Evolutionary conservation across 768 basidiomycete genomes (phyloP), one percentile per base, ranked within the genome.

Genomic region (Pleurotus citrinopileatus): DNA sequence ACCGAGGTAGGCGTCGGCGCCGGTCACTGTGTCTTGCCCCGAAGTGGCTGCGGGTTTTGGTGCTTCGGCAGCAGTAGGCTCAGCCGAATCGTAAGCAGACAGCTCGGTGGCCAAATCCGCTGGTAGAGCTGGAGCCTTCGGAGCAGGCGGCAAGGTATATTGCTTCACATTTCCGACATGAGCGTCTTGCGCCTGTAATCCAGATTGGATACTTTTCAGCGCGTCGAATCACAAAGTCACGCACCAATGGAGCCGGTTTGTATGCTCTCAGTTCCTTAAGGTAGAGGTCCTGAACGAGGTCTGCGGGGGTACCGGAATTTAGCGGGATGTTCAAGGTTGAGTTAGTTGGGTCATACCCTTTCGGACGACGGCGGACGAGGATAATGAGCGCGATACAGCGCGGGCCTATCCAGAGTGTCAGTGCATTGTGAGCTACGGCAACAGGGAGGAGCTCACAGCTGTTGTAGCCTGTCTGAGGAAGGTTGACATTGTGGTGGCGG

Each of bases 261-360:
- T 95, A 98, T 3, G 81, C 70, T 73, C 90, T 95, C 63, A 98
- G 79, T 75, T 96, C 89, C 65, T 80, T 85, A 61, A 98, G 62
- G 73, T 98, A 98, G 53, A 97, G 69, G 59, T 97, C 94, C 81
- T 95, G 91, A 51, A 98, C 79, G 66, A 95, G 77, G 77, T 97
- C 95, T 97, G 67, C 72, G 68, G 73, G 69, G 62, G 60, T 63
- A 73, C 66, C 73, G 74, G 72, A 65, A 70, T 71, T 61, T 55
- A 52, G 25, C 38, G 29, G 38, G 37, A 37, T 6, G 32, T 26
- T 25, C 34, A 44, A 50, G 29, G 26, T 53, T 55, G 42, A 62
- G 64, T 63, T 63, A 59, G 58, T 58, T 53, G 47, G 37, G 52
- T 70, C 76, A 25, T 65, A 87, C 89, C 89, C 77, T 82, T 86